Percentiles rank a stretch among this genome's conserved stretches.
Conservation (phyloP, 129 eudicot species). For the Pulicaria dysenterica region DNA sequence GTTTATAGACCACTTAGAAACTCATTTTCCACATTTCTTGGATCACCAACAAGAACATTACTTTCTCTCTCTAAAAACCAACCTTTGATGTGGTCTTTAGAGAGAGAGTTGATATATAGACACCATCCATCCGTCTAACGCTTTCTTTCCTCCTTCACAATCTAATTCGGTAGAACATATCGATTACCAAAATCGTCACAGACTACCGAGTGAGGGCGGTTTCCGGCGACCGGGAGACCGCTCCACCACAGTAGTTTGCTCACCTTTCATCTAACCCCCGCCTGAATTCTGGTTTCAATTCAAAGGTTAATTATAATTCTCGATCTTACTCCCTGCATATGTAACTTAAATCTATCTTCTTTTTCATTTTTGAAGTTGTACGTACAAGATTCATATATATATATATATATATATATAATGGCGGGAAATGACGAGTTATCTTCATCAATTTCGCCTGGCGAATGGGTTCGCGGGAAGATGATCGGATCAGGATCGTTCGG, state of each 20-base stretch:
- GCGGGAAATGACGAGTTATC: constrained; percentile 18
- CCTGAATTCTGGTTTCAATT: constrained; percentile 15
- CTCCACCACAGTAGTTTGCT: constrained; percentile 44
- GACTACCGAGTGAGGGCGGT: constrained; percentile 52
- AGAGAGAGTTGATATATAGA: constrained; percentile 32
- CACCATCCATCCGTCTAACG: constrained; percentile 11
- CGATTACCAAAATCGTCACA: constrained; percentile 19
- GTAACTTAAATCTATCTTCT: constrained; percentile 25
- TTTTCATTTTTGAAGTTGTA: constrained; percentile 14
- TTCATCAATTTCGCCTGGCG: constrained; percentile 41
- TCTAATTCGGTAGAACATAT: constrained; percentile 16
- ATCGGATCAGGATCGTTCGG: constrained; percentile 77
- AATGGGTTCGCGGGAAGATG: constrained; percentile 68
- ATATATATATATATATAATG: constrained; percentile 37
- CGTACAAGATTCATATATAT: constrained; percentile 2
- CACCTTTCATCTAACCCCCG: constrained; percentile 31
- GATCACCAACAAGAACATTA: constrained; percentile 21
- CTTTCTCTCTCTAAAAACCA: not conserved
- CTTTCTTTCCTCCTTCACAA: constrained; percentile 36
- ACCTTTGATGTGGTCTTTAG: constrained; percentile 12
- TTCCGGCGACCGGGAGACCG: constrained; percentile 50
- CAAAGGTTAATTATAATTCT: constrained; percentile 13
- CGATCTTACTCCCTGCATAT: constrained; percentile 16
- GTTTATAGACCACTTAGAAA: not conserved
- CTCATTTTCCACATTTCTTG: constrained; percentile 24